These are phyloP conservation scores for Thozetella sp. DNA, from an alignment of 495 filamentous ascomycete genomes.

Conservation along the genomic window DNA sequence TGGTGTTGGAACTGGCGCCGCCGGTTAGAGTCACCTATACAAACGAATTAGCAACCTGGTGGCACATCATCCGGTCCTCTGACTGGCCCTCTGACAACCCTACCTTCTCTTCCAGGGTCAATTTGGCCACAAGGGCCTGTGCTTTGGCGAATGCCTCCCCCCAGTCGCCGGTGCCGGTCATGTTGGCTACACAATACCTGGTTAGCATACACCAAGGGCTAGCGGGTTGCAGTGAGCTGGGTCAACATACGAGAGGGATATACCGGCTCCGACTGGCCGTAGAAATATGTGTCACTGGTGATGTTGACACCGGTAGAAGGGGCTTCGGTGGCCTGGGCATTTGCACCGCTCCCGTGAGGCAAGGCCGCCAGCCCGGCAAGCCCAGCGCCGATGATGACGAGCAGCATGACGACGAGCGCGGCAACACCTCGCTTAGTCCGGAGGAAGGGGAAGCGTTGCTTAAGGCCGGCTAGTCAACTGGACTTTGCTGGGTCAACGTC, in stretches of 20 bases:
- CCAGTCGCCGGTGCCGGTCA: slow-evolving; percentile 43
- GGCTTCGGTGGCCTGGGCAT: not conserved
- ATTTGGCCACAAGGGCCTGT: slow-evolving; percentile 49
- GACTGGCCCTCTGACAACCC: too few relatives aligned
- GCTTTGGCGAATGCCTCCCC: slow-evolving; percentile 53
- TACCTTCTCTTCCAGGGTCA: slow-evolving; percentile 66
- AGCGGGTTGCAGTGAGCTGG: not conserved
- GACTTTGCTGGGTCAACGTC: slow-evolving; percentile 6
- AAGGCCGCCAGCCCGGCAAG: slow-evolving; percentile 33
- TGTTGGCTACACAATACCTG: slow-evolving; percentile 47
- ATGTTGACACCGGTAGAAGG: slow-evolving; percentile 27
- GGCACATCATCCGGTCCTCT: too few relatives aligned
- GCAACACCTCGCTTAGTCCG: slow-evolving; percentile 33
- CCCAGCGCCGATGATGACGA: slow-evolving; percentile 35
- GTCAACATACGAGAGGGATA: slow-evolving; percentile 55
- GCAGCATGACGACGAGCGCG: slow-evolving; percentile 27
- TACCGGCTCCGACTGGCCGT: slow-evolving; percentile 58
- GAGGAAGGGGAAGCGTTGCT: slow-evolving; percentile 39
- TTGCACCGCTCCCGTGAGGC: slow-evolving; percentile 15
- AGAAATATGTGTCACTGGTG: slow-evolving; percentile 48
- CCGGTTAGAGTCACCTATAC: slow-evolving; percentile 53
- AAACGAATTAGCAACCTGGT: not conserved
- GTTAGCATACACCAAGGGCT: not conserved
- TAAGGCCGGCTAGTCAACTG: slow-evolving; percentile 31
- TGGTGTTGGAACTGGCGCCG: slow-evolving; percentile 40